phyloP scores from a whole-genome alignment of 345 rosid genomes.

The Rhodamnia rubescens region DNA sequence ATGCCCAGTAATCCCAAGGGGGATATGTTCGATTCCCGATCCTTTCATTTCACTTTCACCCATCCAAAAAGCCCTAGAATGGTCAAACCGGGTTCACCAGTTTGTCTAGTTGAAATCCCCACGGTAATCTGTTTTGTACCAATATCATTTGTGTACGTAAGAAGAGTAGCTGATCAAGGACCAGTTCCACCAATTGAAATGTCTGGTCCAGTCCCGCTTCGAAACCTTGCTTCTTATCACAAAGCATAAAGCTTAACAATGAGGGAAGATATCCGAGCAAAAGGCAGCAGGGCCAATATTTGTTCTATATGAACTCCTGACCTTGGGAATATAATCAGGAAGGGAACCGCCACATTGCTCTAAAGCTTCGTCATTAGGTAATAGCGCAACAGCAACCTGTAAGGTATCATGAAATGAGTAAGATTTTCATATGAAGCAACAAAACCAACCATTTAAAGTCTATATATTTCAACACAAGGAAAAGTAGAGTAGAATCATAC shows the following conservation, averaged over 20 bases:
- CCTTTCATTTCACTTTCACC: not conserved
- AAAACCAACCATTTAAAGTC: not conserved
- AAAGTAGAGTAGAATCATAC: slow-evolving; percentile 12
- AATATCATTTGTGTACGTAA: not conserved
- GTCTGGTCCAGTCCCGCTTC: no score
- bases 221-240: not conserved
- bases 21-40: not conserved
- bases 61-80: not conserved
- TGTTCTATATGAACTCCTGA: slow-evolving; percentile 6
- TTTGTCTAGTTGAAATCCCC: not conserved
- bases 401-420: not conserved
- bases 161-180: not conserved
- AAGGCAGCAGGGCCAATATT: no score
- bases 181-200: no score
- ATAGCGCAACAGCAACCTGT: slow-evolving; percentile 46
- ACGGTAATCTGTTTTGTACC: not conserved
- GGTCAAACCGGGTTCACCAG: not conserved
- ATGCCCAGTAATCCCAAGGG: not conserved
- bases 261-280: no score
- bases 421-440: not conserved
- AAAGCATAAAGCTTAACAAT: not conserved
- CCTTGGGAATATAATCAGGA: slow-evolving; percentile 77
- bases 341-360: slow-evolving; percentile 63
- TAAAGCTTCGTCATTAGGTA: slow-evolving; percentile 62
- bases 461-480: not conserved